Evolutionary conservation across 2,329 filamentous ascomycete genomes (phyloP).

Genomic region (Exserohilum rostratum): DNA sequence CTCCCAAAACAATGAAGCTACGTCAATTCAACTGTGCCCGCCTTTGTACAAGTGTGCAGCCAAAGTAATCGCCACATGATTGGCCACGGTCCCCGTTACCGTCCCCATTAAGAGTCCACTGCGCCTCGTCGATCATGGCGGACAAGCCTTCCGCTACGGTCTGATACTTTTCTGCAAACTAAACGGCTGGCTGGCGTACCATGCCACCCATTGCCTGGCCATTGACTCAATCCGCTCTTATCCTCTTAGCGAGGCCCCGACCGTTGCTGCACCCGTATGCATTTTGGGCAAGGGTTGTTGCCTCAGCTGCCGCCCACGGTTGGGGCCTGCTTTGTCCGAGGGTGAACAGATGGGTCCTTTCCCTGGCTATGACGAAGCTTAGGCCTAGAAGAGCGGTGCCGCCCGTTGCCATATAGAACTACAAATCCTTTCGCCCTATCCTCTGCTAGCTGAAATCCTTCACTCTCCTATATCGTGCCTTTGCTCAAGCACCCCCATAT

Average conservation of each 20-base stretch:
- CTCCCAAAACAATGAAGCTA: not conserved
- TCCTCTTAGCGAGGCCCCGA: not conserved
- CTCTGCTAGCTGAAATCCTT: too few relatives aligned
- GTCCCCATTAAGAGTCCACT: not conserved
- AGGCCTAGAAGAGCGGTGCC: not conserved
- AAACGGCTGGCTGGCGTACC: constrained; percentile 5
- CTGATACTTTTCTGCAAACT: not conserved
- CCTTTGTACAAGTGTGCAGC: not conserved
- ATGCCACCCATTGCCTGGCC: not conserved
- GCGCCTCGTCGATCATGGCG: constrained; percentile 3
- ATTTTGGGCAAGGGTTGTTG: not conserved
- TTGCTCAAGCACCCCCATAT: too few relatives aligned
- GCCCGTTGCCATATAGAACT: too few relatives aligned
- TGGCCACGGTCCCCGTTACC: not conserved
- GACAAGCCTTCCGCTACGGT: constrained; percentile 2
- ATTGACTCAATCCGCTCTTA: not conserved
- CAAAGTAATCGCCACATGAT: not conserved
- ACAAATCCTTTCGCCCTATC: not conserved
- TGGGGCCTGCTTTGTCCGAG: not conserved
- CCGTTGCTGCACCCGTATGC: not conserved
- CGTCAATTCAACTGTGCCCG: not conserved
- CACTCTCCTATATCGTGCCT: too few relatives aligned
- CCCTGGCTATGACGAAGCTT: not conserved
- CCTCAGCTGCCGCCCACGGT: constrained; percentile 2
- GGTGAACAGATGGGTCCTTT: too few relatives aligned